Percentiles rank a stretch among this genome's conserved stretches.
phyloP scores from a whole-genome alignment of 2,329 filamentous ascomycete genomes.

The Hymenoscyphus infarciens region DNA sequence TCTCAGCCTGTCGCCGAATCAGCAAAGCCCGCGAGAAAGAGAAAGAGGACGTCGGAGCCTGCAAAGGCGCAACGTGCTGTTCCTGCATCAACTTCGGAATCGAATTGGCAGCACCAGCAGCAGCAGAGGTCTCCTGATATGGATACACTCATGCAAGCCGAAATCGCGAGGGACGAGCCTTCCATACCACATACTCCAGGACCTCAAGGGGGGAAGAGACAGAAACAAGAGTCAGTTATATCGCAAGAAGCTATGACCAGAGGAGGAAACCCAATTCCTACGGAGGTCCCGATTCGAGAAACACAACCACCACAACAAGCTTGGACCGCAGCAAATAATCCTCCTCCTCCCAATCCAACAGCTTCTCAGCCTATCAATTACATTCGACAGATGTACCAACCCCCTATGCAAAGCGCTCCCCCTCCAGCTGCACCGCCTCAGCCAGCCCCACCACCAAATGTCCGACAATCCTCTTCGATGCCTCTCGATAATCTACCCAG shows the following conservation, averaged over 20 bases:
- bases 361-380: constrained; percentile 9
- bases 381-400: constrained; percentile 1
- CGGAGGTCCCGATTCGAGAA: neutral
- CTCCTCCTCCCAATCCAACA: constrained; percentile 6
- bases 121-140: constrained; percentile 2
- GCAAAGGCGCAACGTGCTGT: constrained; percentile 4
- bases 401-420: neutral
- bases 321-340: constrained; percentile 8
- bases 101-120: neutral
- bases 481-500: constrained; percentile 24
- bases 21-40: constrained; percentile 19
- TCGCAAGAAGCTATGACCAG: neutral
- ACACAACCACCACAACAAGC: constrained; percentile 5
- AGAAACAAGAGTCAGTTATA: neutral
- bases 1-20: constrained; percentile 10
- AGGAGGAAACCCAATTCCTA: neutral
- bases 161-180: constrained; percentile 4
- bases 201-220: neutral
- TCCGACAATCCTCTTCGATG: constrained; percentile 3
- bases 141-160: constrained; percentile 6
- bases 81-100: constrained; percentile 11
- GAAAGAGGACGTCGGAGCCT: constrained; percentile 19
- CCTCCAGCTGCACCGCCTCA: neutral
- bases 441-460: neutral
- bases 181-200: neutral